phyloP scores from a whole-genome alignment of 2,329 filamentous ascomycete genomes.

The Epichloe typhina region DNA sequence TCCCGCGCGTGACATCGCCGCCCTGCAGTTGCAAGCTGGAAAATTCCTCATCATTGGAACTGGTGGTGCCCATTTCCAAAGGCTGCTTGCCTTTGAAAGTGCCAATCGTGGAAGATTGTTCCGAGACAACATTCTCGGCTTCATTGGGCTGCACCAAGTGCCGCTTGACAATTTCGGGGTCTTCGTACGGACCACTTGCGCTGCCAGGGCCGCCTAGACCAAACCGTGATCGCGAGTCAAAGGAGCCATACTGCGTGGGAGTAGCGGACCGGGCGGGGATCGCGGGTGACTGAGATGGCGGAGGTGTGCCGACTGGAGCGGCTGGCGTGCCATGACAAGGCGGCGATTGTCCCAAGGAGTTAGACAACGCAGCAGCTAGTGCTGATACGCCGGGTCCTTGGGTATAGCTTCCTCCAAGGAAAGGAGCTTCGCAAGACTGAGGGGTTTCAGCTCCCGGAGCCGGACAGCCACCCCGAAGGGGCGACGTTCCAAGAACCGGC shows the following conservation, averaged over 20 bases:
- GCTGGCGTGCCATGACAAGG: conserved; percentile 57
- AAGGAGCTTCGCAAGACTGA: conserved; percentile 40
- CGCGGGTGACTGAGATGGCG: conserved; percentile 24
- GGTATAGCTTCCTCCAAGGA: conserved; percentile 49
- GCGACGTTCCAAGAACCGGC: conserved; percentile 32
- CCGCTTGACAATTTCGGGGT: conserved; percentile 80
- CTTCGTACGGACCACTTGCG: conserved; percentile 55
- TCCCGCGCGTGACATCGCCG: conserved; percentile 85
- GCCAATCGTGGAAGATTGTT: conserved; percentile 32
- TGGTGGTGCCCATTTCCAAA: conserved; percentile 22
- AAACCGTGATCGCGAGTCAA: conserved; percentile 52
- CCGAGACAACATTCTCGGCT: conserved; percentile 27
- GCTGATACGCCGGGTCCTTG: conserved; percentile 76
- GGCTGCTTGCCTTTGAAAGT: conserved; percentile 41
- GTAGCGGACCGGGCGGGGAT: conserved; percentile 31
- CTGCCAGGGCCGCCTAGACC: conserved; percentile 21
- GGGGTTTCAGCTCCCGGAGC: conserved; percentile 11
- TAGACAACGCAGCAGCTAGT: conserved; percentile 73
- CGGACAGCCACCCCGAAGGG: conserved; percentile 23
- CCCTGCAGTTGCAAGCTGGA: conserved; percentile 88
- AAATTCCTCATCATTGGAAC: conserved; percentile 65
- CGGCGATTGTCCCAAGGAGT: conserved; percentile 56
- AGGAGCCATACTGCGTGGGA: conserved; percentile 72
- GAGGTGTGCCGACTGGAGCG: conserved; percentile 44
- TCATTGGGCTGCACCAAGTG: conserved; percentile 66